These are phyloP conservation scores for Eucalyptus regnans DNA, from an alignment of 345 rosid species.

Conservation along the genomic window DNA sequence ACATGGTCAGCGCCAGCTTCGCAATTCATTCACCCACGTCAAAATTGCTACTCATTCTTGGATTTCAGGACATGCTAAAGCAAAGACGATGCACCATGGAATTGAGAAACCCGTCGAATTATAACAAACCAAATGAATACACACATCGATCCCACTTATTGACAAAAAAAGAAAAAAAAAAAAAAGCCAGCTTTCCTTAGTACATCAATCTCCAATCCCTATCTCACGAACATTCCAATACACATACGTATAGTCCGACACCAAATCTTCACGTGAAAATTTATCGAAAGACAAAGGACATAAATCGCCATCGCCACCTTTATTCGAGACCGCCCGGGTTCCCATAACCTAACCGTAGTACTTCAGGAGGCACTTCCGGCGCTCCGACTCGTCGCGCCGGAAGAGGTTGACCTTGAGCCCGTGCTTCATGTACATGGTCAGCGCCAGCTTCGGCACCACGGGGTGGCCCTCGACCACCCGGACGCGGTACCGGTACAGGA, in stretches of 20 bases:
- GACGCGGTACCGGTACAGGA: conserved; percentile 47
- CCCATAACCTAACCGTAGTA: neutral
- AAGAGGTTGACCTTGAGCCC: conserved; percentile 42
- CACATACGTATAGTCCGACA: neutral
- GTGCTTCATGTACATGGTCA: conserved; percentile 94
- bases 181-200: neutral
- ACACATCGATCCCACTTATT: neutral
- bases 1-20: conserved; percentile 85
- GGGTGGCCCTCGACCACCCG: conserved; percentile 49
- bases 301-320: neutral
- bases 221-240: neutral
- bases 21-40: neutral
- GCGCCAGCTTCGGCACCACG: conserved; percentile 57
- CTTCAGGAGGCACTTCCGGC: conserved; percentile 1
- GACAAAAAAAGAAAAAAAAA: too few relatives aligned
- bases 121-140: neutral
- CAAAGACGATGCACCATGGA: neutral
- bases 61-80: neutral
- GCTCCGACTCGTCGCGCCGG: conserved; percentile 21
- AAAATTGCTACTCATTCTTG: neutral
- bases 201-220: neutral
- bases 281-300: neutral
- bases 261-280: neutral
- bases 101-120: neutral
- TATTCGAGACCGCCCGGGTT: neutral